phyloP scores from a whole-genome alignment of 805 yeast species.

The Hagleromyces aurorensis region DNA sequence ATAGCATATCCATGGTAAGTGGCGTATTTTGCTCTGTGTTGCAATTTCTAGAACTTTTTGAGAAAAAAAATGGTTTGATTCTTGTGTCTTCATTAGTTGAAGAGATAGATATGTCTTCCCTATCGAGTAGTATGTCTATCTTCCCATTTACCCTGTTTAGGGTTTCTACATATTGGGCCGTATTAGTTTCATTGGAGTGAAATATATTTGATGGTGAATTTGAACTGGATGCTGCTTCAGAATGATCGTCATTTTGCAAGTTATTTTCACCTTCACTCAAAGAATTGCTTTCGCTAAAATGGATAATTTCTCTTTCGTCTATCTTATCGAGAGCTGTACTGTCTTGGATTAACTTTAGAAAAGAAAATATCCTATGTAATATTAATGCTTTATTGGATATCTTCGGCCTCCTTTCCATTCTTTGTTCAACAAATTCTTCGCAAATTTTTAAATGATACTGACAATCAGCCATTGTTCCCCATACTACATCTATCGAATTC shows the following conservation, averaged over 20 bases:
- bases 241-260: too few relatives aligned
- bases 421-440: conserved; percentile 61
- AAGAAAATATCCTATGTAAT: conserved; percentile 70
- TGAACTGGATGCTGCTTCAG: background rate
- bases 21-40: too few relatives aligned
- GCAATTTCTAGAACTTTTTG: too few relatives aligned
- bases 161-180: conserved; percentile 24
- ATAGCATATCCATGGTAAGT: conserved; percentile 73
- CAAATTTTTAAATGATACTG: conserved; percentile 67
- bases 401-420: conserved; percentile 57
- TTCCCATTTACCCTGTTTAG: conserved; percentile 40
- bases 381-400: conserved; percentile 69
- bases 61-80: too few relatives aligned
- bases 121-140: conserved; percentile 39
- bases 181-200: background rate
- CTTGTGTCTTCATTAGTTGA: too few relatives aligned
- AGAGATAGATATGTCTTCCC: too few relatives aligned
- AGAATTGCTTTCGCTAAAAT: too few relatives aligned
- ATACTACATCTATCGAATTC: conserved; percentile 81
- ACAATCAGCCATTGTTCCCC: conserved; percentile 89
- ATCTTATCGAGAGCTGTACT: conserved; percentile 42
- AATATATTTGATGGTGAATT: background rate
- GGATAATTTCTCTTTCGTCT: conserved; percentile 22
- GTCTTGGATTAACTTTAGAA: conserved; percentile 68
- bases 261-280: background rate